Evolutionary conservation across 2,329 filamentous ascomycete genomes (phyloP), one percentile per base, ranked within the genome.

Genomic region (Corynespora cassiicola): DNA sequence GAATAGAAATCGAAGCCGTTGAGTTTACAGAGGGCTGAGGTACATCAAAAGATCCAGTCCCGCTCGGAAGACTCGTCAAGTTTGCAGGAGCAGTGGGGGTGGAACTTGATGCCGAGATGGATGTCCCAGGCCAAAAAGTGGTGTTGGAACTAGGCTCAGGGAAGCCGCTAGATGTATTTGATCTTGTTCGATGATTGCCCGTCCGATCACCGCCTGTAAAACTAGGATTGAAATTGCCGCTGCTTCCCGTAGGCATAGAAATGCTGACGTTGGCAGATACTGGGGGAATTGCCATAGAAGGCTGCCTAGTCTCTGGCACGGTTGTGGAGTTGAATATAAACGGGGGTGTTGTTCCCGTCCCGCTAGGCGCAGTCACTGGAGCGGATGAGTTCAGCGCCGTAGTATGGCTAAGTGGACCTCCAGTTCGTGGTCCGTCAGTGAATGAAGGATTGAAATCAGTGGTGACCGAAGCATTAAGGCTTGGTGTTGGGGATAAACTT

Each of bases 271-370:
- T n/a, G n/a, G 19, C 15, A 8, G 41, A 37, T 22, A 33, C 17
- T 10, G 43, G 29, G n/a, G 43, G 38, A n/a, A 34, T 6, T 16
- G 42, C 45, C 4, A 43, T 20, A 12, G 50, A 50, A 16, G 42
- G 37, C 17, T 31, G 35, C 14, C n/a, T 21, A 11, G 36, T 39
- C 3, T 17, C 23, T 29, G 27, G 19, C 8, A 39, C 7, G n/a
- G 24, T 26, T 9, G 35, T 30, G 9, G 40, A 37, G 15, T 36
- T 39, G 11, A 28, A n/a, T 11, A 10, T 22, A 16, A 7, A 31
- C 17, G 11, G 11, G n/a, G 18, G 21, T n/a, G 32, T 30, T 17
- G 29, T 23, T 14, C 28, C 31, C 12, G 21, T 32, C 14, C 30
- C 33, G 10, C 25, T 27, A 14, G 26, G 42, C 11, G 26, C 31